phyloP scores from a whole-genome alignment of 257 asterid genomes.

The Anisodus acutangulus region DNA sequence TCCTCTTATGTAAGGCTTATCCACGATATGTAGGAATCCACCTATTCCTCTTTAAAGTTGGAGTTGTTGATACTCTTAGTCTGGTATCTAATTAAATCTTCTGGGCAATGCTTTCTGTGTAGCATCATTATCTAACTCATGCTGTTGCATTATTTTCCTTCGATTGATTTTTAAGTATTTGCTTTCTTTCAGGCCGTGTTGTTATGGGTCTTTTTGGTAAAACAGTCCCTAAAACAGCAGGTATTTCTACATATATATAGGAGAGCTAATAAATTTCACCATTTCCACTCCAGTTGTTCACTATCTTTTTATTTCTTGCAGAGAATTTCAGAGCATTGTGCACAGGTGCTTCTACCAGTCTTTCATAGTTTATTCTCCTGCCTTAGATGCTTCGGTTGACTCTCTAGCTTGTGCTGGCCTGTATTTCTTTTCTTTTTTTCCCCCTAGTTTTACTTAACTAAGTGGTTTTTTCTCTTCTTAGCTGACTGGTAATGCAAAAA shows the following conservation, averaged over 20 bases:
- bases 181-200: slow-evolving; percentile 67
- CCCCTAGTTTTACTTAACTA: background rate
- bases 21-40: slow-evolving; percentile 5
- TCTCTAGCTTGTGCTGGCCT: slow-evolving; percentile 7
- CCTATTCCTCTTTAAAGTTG: background rate
- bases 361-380: slow-evolving; percentile 2
- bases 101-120: background rate
- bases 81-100: background rate
- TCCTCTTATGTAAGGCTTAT: slow-evolving; percentile 9
- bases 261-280: slow-evolving; percentile 12
- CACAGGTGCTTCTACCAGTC: slow-evolving; percentile 58
- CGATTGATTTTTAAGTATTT: background rate
- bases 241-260: slow-evolving; percentile 44
- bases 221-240: slow-evolving; percentile 94
- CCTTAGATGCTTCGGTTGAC: background rate
- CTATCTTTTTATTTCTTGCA: slow-evolving; percentile 50
- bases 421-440: background rate
- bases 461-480: background rate
- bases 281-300: background rate
- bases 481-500: slow-evolving; percentile 10
- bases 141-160: background rate
- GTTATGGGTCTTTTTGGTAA: slow-evolving; percentile 94
- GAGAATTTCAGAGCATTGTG: slow-evolving; percentile 94
- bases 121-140: background rate
- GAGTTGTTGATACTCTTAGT: background rate